Evolutionary conservation across 805 yeast species (phyloP), one percentile per base, ranked within the genome.

Genomic region (Nakazawaea pomicola): DNA sequence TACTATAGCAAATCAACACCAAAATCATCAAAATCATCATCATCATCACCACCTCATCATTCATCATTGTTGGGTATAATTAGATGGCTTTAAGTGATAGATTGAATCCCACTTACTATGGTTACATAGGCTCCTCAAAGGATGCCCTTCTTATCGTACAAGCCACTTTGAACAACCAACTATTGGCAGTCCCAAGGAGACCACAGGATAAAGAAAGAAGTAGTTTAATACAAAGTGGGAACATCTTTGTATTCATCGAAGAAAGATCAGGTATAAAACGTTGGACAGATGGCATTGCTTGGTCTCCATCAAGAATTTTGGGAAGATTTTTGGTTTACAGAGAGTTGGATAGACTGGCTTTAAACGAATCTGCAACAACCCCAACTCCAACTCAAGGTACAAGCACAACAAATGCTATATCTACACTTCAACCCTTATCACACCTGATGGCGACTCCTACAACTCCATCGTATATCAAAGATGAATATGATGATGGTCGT

Each of bases 261-360:
- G 87, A 83, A 49, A 67, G 74, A 10, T 79, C 90, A 0, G 89
- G 91, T 3, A 89, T 90, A 46, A 85, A 84, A 56, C 70, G 98
- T 45, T 90, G 98, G 98, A 90, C 98, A 1, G 98, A 90, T 55
- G 96, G 96, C n/a, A 76, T 86, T 11, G 69, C 90, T 11, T 90
- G 98, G 98, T 79, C 90, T 2, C 96, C 97, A 0, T 83, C 95
- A 2, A 68, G 97, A 36, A 88, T 90, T 29, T 68, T 88, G 20
- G 95, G 95, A 5, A 70, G 93, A 44, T 90, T 90, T 52, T 65
- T 90, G 25, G 80, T 90, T 9, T 90, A 90, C 59, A 74, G 95
- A 20, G 95, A 89, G 56, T 57, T 77, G 27, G 76, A 74, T 46
- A 63, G 65, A 29, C 51, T 52, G 47, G 68, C 74, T 1, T 49